Evolutionary conservation across 2,329 filamentous ascomycete species (phyloP).

Genomic region (Claviceps cyperi): DNA sequence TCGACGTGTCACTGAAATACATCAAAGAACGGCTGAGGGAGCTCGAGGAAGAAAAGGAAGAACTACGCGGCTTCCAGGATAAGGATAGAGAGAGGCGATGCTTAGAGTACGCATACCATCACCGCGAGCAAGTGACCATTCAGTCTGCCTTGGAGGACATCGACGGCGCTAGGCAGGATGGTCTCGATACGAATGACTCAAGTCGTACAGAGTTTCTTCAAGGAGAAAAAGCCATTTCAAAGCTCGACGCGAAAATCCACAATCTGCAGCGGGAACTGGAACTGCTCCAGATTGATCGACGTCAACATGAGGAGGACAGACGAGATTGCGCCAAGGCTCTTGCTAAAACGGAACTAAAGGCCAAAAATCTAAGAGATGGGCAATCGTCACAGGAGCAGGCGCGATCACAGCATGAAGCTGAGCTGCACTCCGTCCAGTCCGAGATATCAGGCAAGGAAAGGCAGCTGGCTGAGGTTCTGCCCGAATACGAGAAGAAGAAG

Average conservation of each 20-base stretch:
- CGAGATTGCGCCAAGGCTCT: slow-evolving; percentile 64
- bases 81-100: slow-evolving; percentile 86
- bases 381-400: slow-evolving; percentile 65
- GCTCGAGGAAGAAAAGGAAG: slow-evolving; percentile 93
- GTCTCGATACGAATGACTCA: slow-evolving; percentile 71
- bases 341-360: slow-evolving; percentile 75
- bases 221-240: slow-evolving; percentile 64
- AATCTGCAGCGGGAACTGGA: slow-evolving; percentile 72
- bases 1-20: slow-evolving; percentile 80
- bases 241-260: slow-evolving; percentile 65
- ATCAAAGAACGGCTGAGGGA: slow-evolving; percentile 83
- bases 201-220: slow-evolving; percentile 63
- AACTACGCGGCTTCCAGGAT: slow-evolving; percentile 83
- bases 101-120: slow-evolving; percentile 87
- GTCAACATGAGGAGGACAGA: slow-evolving; percentile 79
- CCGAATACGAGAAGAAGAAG: slow-evolving; percentile 60
- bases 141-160: slow-evolving; percentile 66
- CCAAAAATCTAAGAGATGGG: slow-evolving; percentile 70
- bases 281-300: slow-evolving; percentile 68
- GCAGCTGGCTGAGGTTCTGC: slow-evolving; percentile 61
- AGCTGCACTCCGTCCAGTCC: slow-evolving; percentile 55
- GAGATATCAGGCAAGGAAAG: slow-evolving; percentile 64
- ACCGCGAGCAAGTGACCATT: slow-evolving; percentile 73
- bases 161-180: slow-evolving; percentile 66
- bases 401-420: slow-evolving; percentile 53